Evolutionary conservation across 495 filamentous ascomycete species (phyloP), one percentile per base, ranked within the genome.

Genomic region (Glonium stellatum): DNA sequence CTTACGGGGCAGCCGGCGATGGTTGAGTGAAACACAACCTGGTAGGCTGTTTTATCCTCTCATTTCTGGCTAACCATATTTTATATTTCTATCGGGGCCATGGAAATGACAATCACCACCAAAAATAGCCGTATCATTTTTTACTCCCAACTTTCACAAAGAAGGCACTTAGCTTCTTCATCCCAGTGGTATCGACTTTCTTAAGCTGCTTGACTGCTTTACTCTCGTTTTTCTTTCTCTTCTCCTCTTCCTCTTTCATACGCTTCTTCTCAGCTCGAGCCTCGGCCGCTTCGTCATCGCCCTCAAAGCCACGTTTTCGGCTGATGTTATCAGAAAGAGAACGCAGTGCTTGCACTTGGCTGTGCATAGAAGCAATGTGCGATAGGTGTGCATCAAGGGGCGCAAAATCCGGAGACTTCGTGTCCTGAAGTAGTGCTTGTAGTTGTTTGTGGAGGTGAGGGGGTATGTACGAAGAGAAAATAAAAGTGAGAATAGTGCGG

Each of bases 141-240:
- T 58, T 42, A 35, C 37, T 34, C 60, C 63, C 60, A 82, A 85
- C 76, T 92, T 96, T 39, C 79, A 81, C 19, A 71, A 98, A 98
- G 71, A 97, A 98, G 61, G 85, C 82, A 64, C 90, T 96, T 84
- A 98, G 82, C 79, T 96, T 97, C 79, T 88, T 90, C 93, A 99
- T 99, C 25, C 93, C 95, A 15, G 68, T 82, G 0, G 84, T 90
- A 70, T 96, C 87, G 13, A 88, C 92, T 76, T 97, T 97, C 70
- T 86, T 87, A 67, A 99, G 68, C 41, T 92, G 79, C 65, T 80
- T 84, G 0, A 96, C 82, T 0, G 81, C 91, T 19, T 82, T 77
- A 63, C 87, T 92, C 73, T 89, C 81, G 27, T 80, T 80, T 72
- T 82, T 82, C 70, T 82, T 84, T 55, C 82, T 81, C 74, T 84